Base-by-base conservation (phyloP, 2,329 filamentous ascomycete species). In the Didymella lethalis region DNA sequence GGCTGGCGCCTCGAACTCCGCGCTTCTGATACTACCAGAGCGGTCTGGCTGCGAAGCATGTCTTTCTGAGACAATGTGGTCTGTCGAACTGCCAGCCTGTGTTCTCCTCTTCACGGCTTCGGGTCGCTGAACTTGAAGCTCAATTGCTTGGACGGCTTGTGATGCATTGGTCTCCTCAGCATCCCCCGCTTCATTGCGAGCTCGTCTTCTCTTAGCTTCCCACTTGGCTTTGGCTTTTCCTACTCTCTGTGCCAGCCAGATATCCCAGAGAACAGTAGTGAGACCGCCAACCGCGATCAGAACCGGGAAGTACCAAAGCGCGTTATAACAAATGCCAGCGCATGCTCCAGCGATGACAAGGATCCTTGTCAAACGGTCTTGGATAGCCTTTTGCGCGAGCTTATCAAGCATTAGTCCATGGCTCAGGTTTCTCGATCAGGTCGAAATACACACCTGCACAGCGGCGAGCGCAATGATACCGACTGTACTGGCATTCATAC, bases 241-340 rank as follows among this genome's bases (percentile, higher is more conserved):
- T 25, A 76, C 69, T 5, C 80, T 71, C 0, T 77, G 70, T n/a
- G 83, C 80, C 7, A 84, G 65, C 76, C 83, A 83, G 41, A 79
- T 43, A 73, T 91, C 89, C 79, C 85, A 87, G 0, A 84, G 52
- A 0, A 86, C 72, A 0, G 86, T 84, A 0, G 75, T 73, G 1
- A 82, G 11, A 0, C 88, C 89, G 0, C 83, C 85, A 1, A 80
- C 63, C 0, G 84, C 65, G 75, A 92, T 88, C 4, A 92, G 70
- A 0, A 86, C 67, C 0, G 90, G 90, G 45, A 91, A 92, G 64
- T 90, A 93, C 90, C 90, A 93, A 0, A 92, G 75, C 0, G 88
- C 85, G 48, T 87, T 91, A 65, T 92, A 92, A 48, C 90, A 80
- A 64, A 92, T 76, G 0, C 89, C 90, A 0, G 88, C 88, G 8